These are phyloP conservation scores for Phialemoniopsis sp. DNA, from an alignment of 2,329 filamentous ascomycete species.

Conservation along the genomic window DNA sequence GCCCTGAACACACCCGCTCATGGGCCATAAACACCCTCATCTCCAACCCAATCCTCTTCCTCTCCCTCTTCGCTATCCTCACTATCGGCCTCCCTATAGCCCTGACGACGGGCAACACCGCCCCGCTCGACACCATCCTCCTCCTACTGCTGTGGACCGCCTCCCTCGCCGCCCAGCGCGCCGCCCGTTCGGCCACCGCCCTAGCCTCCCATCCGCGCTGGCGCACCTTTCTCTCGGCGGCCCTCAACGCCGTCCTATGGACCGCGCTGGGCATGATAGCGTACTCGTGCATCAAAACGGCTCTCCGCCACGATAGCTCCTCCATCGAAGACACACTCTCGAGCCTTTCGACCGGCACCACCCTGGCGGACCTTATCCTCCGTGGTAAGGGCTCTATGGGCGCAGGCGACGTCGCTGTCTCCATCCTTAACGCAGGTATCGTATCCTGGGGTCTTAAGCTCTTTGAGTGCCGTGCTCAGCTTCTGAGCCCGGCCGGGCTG, in stretches of 20 bases:
- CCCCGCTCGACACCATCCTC: conserved; percentile 38
- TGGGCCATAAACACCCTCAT: conserved; percentile 4
- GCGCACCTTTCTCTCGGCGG: conserved; percentile 26
- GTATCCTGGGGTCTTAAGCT: conserved; percentile 50
- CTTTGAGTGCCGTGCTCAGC: conserved; percentile 41
- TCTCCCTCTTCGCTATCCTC: conserved; percentile 24
- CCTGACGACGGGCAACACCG: conserved; percentile 21
- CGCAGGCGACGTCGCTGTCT: conserved; percentile 43
- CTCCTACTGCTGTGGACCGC: conserved; percentile 46
- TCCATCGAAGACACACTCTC: conserved; percentile 15
- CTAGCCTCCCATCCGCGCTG: conserved; percentile 8
- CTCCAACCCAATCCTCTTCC: conserved; percentile 20
- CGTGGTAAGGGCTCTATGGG: conserved; percentile 21
- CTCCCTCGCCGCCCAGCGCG: conserved; percentile 29
- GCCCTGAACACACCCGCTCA: conserved; percentile 1
- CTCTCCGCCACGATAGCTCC: conserved; percentile 11
- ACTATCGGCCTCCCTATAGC: conserved; percentile 37
- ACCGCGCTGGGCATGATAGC: conserved; percentile 38
- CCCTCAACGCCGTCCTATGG: conserved; percentile 43
- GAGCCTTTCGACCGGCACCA: conserved; percentile 13
- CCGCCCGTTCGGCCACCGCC: not conserved
- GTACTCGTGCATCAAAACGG: conserved; percentile 35
- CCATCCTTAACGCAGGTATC: conserved; percentile 46
- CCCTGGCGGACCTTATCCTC: conserved; percentile 19
- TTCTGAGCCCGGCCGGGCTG: conserved; percentile 37